Evolutionary conservation across 1,139 yeast genomes (phyloP), one percentile per base, ranked within the genome.

Genomic region (Saccharomyces pastorianus): DNA sequence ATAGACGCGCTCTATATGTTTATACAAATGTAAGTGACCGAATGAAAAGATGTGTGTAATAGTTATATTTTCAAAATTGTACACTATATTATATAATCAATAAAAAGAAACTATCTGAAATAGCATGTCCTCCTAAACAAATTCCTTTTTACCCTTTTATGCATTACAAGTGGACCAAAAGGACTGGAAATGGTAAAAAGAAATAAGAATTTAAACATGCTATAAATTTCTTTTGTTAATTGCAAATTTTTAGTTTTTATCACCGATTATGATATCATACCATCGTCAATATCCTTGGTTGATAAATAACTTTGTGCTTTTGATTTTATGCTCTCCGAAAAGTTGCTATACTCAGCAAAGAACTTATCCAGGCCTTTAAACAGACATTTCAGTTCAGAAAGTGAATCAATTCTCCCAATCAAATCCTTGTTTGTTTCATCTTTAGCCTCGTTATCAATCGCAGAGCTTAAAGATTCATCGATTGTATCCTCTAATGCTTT

Each of bases 341-440:
- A 83, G 27, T 71, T 73, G 29, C 73, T 68, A 60, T 81, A 84
- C 2, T 71, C 62, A 0, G 76, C 70, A 55, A 76, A 72, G 63
- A 82, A 85, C 42, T 74, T 73, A 4, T 75, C 70, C 52, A 84
- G 65, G 38, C 77, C 78, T 58, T 76, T 75, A 61, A 85, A 83
- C 28, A 83, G 66, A 1, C 83, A 82, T 50, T 73, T 69, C 55
- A 83, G 63, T 9, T 72, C 74, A n/a, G 75, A 71, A 63, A 84
- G 70, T 34, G 71, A 70, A 38, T 77, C 75, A 9, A 80, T 69
- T 55, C 76, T 74, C 8, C 63, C 67, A 25, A 75, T 56, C 20
- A 78, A 53, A 23, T 70, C 72, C 11, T 59, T 51, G 54, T 74
- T 72, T 23, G 65, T 63, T 27, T 63, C 65, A 1, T 56, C 63